Evolutionary conservation across 1,284 basidiomycete species (phyloP).

Genomic region (Cutaneotrichosporon sp.): DNA sequence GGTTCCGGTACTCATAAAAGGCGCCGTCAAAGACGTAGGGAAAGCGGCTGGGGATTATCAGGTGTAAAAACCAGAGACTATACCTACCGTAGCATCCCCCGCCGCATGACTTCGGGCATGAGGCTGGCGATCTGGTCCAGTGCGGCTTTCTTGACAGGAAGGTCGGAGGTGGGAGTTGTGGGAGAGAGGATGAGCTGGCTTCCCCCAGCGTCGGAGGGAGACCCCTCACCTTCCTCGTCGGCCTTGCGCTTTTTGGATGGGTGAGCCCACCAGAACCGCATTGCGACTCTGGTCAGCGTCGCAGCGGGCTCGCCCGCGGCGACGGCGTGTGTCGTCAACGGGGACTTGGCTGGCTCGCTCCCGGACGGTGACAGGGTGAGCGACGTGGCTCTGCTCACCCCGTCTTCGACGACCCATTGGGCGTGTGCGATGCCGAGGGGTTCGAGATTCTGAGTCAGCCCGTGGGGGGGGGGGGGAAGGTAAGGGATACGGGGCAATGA

Average conservation of each 20-base stretch:
- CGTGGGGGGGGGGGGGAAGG: no score
- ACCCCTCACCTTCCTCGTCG: background rate
- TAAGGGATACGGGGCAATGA: no score
- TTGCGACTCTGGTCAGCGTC: background rate
- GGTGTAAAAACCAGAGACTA: background rate
- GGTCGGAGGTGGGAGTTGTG: no score
- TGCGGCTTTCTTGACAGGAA: background rate
- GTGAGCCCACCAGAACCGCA: conserved; percentile 2
- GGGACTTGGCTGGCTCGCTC: background rate
- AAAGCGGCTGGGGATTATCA: conserved; percentile 24
- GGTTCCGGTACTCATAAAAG: conserved; percentile 11
- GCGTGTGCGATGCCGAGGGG: conserved; percentile 1
- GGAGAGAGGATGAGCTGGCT: no score
- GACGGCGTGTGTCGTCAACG: background rate
- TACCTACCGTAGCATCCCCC: conserved; percentile 25
- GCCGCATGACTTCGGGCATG: conserved; percentile 16
- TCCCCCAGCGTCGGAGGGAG: no score
- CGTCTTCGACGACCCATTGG: background rate
- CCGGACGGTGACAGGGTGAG: background rate
- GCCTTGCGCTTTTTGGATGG: background rate
- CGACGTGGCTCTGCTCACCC: background rate
- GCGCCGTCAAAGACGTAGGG: conserved; percentile 24
- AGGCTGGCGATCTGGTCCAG: conserved; percentile 1
- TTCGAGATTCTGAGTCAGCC: conserved; percentile 8
- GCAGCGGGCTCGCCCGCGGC: conserved; percentile 4